A percentile compares a stretch with the other conserved stretches of the same genome.
Evolutionary conservation across 2,329 filamentous ascomycete species (phyloP).

Genomic region (Aspergillus carbonarius): DNA sequence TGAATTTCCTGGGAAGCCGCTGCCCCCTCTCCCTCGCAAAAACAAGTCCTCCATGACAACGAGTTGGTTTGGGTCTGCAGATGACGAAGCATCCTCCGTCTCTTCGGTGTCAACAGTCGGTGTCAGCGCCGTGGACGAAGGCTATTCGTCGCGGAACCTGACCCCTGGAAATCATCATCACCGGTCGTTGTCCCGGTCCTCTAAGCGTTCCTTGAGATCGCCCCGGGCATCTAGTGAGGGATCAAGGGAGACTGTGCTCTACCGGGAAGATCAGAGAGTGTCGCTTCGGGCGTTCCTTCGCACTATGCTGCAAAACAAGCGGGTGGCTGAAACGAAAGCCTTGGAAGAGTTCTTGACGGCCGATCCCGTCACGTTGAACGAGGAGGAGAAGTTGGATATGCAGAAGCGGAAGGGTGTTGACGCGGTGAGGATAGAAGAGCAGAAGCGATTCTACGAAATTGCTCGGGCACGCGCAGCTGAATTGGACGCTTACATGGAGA

Average conservation of each 20-base stretch:
- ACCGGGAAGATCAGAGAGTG: conserved; percentile 85
- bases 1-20: conserved; percentile 85
- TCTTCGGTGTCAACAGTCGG: conserved; percentile 75
- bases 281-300: conserved; percentile 90
- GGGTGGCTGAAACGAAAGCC: conserved; percentile 77
- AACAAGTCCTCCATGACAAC: conserved; percentile 76
- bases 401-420: conserved; percentile 77
- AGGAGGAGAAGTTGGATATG: conserved; percentile 83
- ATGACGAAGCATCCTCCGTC: conserved; percentile 74
- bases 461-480: conserved; percentile 86
- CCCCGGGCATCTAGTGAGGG: conserved; percentile 45
- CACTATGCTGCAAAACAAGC: conserved; percentile 77
- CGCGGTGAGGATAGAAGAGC: conserved; percentile 84
- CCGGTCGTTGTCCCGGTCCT: conserved; percentile 32
- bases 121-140: conserved; percentile 45
- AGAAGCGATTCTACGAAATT: conserved; percentile 93
- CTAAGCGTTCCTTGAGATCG: conserved; percentile 30
- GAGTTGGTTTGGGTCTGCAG: conserved; percentile 57
- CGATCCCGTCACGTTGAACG: conserved; percentile 70
- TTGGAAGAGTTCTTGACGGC: conserved; percentile 79
- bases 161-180: conserved; percentile 25
- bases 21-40: conserved; percentile 85
- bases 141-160: conserved; percentile 34
- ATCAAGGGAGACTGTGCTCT: conserved; percentile 57
- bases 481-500: conserved; percentile 96